A percentile compares a stretch with the other conserved stretches of the same genome.
Conservation (phyloP, 2,329 filamentous ascomycete species). For the Macroventuria anomochaeta region DNA sequence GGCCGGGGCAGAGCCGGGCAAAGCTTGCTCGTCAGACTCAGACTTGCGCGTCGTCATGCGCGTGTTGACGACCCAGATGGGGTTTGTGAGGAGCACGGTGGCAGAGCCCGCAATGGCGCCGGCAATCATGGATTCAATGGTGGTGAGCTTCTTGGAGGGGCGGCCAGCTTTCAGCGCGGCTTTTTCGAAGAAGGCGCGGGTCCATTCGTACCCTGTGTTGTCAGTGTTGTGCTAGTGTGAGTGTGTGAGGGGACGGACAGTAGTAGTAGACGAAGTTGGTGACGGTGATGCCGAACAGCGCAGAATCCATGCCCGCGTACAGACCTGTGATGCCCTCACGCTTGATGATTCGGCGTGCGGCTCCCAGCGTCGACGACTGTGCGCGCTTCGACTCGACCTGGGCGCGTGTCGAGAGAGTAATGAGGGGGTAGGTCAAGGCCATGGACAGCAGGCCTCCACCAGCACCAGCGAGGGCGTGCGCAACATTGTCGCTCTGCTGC, state of each 20-base stretch:
- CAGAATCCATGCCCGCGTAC: constrained; percentile 91
- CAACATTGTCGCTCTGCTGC: constrained; percentile 94
- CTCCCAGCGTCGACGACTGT: constrained; percentile 81
- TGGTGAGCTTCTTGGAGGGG: constrained; percentile 81
- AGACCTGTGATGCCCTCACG: constrained; percentile 89
- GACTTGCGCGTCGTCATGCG: constrained; percentile 91
- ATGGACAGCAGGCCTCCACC: constrained; percentile 95
- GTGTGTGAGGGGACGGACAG: constrained; percentile 59
- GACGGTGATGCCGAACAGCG: constrained; percentile 95
- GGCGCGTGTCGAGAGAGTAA: constrained; percentile 94
- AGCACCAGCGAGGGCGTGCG: constrained; percentile 89
- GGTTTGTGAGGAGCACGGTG: constrained; percentile 95
- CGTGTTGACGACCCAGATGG: constrained; percentile 99
- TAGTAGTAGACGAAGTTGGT: constrained; percentile 99
- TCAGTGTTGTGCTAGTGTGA: constrained; percentile 8
- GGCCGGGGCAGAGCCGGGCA: constrained; percentile 52
- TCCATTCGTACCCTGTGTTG: constrained; percentile 87
- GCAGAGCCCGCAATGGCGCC: constrained; percentile 92
- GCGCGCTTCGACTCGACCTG: constrained; percentile 97
- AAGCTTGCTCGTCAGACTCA: constrained; percentile 51
- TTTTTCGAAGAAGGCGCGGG: constrained; percentile 80
- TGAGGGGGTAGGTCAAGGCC: constrained; percentile 92
- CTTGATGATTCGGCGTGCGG: constrained; percentile 84
- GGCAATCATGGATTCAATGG: constrained; percentile 91
- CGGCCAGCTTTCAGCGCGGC: constrained; percentile 76